Base-by-base conservation (phyloP, 345 rosid species). In the Sisymbrium altissimum region DNA sequence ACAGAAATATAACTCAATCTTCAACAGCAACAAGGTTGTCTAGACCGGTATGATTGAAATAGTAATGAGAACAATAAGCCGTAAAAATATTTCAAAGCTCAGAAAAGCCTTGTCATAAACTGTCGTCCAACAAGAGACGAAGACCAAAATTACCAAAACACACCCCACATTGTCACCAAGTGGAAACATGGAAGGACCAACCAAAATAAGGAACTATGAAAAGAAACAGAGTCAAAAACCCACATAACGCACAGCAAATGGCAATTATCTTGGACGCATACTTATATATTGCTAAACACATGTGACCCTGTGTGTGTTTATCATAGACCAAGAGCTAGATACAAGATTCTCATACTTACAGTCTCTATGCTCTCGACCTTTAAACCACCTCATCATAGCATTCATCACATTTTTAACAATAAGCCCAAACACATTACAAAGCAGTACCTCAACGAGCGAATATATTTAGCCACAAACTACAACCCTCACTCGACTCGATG, bases 21-120 rank as follows among this genome's bases (percentile, higher is more conserved):
- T 58, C 49, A 32, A 65, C 12, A 71, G 29, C 43, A 39, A 50
- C 55, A 70, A 56, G 62, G 29, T 29, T 29, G 18, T 33, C 68
- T 48, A 41, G 36, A 48, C 45, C 23, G 53, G 64, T 14, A 30
- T 23, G 38, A 38, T 35, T 23, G 43, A 52, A 44, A 41, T 52
- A 30, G 17, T 21, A 61, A 46, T 30, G 44, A 44, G 11, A 60
- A 33, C 5, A 30, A 60, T 3, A 7, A 40, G 27, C 9, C 0
- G 10, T 23, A 17, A 48, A n/a, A 45, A 7, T 38, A 57, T 57
- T 15, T 19, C 65, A 25, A 56, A 52, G 11, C 52, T 56, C 54
- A 43, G 29, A 35, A n/a, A 49, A 27, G 33, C 39, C 32, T 21
- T 23, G 9, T 59, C 53, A 15, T 17, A 14, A 30, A 30, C 59